A percentile compares a stretch with the other conserved stretches of the same genome.
These are phyloP conservation scores for Sphagnum fallax DNA, from an alignment of 228 moss, liverwort and hornwort genomes.

Conservation along the genomic window DNA sequence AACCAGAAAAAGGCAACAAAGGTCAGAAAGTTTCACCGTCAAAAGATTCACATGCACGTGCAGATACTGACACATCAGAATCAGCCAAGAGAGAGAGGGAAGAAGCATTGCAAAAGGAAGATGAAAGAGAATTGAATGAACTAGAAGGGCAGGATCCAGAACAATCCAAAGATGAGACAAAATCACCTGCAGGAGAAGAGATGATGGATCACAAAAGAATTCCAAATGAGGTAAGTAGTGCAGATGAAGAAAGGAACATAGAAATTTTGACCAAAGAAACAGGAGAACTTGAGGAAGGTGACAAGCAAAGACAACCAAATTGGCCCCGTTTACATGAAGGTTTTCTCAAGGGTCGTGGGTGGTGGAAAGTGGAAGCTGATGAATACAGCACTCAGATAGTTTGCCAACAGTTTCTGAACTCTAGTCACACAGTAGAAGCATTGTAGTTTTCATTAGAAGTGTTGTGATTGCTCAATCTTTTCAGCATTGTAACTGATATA, in stretches of 20 bases:
- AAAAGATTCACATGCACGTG: neutral
- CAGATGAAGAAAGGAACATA: too few relatives aligned
- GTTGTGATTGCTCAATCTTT: neutral
- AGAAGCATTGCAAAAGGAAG: neutral
- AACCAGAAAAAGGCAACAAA: neutral
- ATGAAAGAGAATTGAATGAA: neutral
- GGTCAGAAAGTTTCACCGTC: neutral
- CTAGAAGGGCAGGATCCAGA: neutral
- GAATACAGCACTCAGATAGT: slow-evolving; percentile 41
- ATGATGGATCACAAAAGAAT: slow-evolving; percentile 7
- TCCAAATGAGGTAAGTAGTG: slow-evolving; percentile 19
- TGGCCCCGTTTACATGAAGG: slow-evolving; percentile 45
- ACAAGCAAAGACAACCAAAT: slow-evolving; percentile 1
- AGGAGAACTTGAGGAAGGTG: neutral
- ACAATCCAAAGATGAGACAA: neutral
- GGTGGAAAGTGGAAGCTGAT: slow-evolving; percentile 56
- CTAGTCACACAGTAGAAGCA: slow-evolving; percentile 22
- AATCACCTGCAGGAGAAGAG: neutral
- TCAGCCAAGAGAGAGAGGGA: neutral
- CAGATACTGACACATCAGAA: neutral
- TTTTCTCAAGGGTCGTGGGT: slow-evolving; percentile 43
- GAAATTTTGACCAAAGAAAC: too few relatives aligned
- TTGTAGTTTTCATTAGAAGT: slow-evolving; percentile 13
- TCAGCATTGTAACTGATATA: too few relatives aligned
- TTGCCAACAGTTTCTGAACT: slow-evolving; percentile 32